Conservation (phyloP, 441 rosid genomes). For the Erodium chrysanthum region DNA sequence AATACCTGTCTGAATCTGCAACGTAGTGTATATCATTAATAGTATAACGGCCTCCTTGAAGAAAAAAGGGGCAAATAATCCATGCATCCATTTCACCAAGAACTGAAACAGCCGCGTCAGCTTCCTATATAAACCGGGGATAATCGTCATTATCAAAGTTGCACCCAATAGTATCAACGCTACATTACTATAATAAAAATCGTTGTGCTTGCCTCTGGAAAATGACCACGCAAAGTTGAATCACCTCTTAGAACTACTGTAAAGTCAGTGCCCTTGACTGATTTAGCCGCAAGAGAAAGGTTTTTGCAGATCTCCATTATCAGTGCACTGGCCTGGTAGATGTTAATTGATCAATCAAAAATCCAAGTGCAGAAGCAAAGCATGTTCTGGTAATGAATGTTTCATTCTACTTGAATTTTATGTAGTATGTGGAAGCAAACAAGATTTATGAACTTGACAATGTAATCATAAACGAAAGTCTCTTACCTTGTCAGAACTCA, state of each 20-base stretch:
- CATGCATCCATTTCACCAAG: conserved; percentile 91
- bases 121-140: conserved; percentile 48
- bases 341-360: conserved; percentile 20
- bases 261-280: conserved; percentile 46
- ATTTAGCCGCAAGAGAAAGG: conserved; percentile 55
- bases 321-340: conserved; percentile 60
- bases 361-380: conserved; percentile 13
- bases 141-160: conserved; percentile 17
- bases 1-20: conserved; percentile 74
- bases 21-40: conserved; percentile 82
- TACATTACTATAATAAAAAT: conserved; percentile 12
- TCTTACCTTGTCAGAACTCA: conserved; percentile 78
- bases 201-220: conserved; percentile 65
- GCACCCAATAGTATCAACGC: not conserved
- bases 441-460: conserved; percentile 15
- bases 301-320: conserved; percentile 68
- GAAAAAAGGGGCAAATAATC: conserved; percentile 94
- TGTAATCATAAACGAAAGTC: not conserved
- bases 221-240: conserved; percentile 95
- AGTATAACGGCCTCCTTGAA: conserved; percentile 96
- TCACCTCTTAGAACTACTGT: conserved; percentile 93
- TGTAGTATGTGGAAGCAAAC: conserved; percentile 5
- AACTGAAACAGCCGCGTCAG: conserved; percentile 79
- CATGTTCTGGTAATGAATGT: no score
- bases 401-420: not conserved